Evolutionary conservation across 1,139 yeast genomes (phyloP).

Genomic region (Blastobotrys aristatus): DNA sequence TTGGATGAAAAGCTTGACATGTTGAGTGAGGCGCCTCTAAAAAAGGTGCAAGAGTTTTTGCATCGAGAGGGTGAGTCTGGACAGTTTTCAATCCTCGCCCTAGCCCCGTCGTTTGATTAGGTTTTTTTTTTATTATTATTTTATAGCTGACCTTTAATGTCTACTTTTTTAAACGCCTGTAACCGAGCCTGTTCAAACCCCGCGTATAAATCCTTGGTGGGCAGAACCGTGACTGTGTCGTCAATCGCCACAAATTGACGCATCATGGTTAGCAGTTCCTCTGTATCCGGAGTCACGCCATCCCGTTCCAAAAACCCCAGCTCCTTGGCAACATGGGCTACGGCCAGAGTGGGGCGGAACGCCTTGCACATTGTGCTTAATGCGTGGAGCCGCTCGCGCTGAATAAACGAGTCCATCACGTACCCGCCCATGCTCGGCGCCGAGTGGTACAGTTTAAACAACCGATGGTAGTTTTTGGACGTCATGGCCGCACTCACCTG

Average conservation of each 20-base stretch:
- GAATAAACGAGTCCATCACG: constrained; percentile 45
- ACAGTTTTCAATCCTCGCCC: constrained; percentile 37
- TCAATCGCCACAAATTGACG: constrained; percentile 8
- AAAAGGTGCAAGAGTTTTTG: constrained; percentile 63
- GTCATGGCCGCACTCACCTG: constrained; percentile 41
- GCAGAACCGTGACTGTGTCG: constrained; percentile 16
- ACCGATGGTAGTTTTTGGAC: constrained; percentile 48
- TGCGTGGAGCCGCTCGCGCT: constrained; percentile 57
- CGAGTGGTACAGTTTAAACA: constrained; percentile 43
- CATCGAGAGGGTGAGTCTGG: constrained; percentile 35
- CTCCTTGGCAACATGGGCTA: constrained; percentile 43
- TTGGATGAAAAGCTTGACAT: constrained; percentile 46
- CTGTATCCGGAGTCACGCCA: background rate
- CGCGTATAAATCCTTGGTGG: constrained; percentile 44
- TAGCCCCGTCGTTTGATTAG: constrained; percentile 23
- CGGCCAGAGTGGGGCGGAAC: constrained; percentile 49
- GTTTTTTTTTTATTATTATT: background rate
- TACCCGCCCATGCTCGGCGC: constrained; percentile 42
- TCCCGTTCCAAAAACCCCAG: constrained; percentile 44
- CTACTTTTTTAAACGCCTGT: constrained; percentile 58
- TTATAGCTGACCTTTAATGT: constrained; percentile 75
- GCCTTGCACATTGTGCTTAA: constrained; percentile 55
- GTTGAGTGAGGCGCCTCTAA: constrained; percentile 45
- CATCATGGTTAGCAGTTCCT: constrained; percentile 10
- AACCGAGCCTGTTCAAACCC: constrained; percentile 43